phyloP scores from a whole-genome alignment of 164 flowering plant species.

The Tinospora cordifolia region DNA sequence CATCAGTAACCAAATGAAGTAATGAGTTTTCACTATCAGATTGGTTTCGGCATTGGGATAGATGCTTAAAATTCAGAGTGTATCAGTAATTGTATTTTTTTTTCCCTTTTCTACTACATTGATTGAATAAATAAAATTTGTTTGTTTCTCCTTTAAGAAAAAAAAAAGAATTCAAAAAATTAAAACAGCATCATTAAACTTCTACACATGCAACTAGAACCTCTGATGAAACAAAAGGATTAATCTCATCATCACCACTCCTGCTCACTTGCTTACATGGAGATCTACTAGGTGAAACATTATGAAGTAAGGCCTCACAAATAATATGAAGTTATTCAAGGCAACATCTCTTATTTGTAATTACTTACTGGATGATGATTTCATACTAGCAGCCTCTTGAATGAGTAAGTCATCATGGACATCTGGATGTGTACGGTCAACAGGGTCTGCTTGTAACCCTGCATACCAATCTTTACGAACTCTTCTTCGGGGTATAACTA shows the following conservation, averaged over 20 bases:
- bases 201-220: background rate
- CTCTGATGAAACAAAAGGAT: background rate
- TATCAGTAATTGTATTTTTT: no score
- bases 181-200: background rate
- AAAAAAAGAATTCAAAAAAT: no score
- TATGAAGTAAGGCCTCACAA: background rate
- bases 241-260: background rate
- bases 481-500: constrained; percentile 69
- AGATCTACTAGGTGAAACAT: no score
- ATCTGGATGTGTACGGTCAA: constrained; percentile 92
- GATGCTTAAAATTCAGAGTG: no score
- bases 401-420: constrained; percentile 76
- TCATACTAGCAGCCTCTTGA: constrained; percentile 44
- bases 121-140: no score
- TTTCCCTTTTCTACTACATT: no score
- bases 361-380: constrained; percentile 32
- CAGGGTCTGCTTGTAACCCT: constrained; percentile 71
- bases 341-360: background rate
- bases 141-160: no score
- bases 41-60: no score
- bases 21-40: no score
- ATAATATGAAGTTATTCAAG: background rate
- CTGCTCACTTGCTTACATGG: no score
- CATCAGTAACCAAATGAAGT: no score
- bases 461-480: constrained; percentile 90